Evolutionary conservation across 768 basidiomycete species (phyloP).

Genomic region (Termitomyces sp.): DNA sequence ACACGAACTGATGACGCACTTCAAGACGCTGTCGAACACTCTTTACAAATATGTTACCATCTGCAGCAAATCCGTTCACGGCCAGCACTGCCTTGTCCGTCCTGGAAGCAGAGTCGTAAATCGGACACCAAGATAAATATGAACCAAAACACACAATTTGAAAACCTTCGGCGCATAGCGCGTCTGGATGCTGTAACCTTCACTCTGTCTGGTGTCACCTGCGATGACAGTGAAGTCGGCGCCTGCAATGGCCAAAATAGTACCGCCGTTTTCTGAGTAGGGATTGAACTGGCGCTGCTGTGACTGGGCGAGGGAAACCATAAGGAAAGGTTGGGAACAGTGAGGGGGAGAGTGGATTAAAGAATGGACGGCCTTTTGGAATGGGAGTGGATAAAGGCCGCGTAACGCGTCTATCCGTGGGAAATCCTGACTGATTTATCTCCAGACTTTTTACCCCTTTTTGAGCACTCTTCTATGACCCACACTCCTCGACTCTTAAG

Average conservation of each 20-base stretch:
- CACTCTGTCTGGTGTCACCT: conserved; percentile 93
- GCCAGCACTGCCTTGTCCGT: conserved; percentile 92
- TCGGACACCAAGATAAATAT: neutral
- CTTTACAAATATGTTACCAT: conserved; percentile 98
- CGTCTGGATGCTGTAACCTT: conserved; percentile 98
- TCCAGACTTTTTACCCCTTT: conserved; percentile 37
- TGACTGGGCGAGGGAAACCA: conserved; percentile 34
- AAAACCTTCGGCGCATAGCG: conserved; percentile 96
- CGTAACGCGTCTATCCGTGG: conserved; percentile 44
- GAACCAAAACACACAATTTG: conserved; percentile 62
- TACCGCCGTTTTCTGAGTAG: conserved; percentile 92
- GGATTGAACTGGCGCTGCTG: conserved; percentile 77
- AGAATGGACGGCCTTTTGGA: conserved; percentile 24
- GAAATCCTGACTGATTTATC: conserved; percentile 29
- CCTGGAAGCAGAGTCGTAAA: conserved; percentile 36
- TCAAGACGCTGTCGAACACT: conserved; percentile 93
- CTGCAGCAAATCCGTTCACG: conserved; percentile 96
- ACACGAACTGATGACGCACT: conserved; percentile 43
- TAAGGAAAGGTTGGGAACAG: conserved; percentile 24
- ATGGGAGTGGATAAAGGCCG: conserved; percentile 34
- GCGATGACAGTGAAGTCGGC: conserved; percentile 93
- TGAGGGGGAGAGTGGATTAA: conserved; percentile 18
- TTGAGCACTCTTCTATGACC: conserved; percentile 5
- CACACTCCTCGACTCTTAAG: conserved; percentile 10
- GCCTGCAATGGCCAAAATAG: conserved; percentile 94